Percentiles rank a stretch among this genome's conserved stretches.
phyloP scores from a whole-genome alignment of 208 protist genomes.

The Leishmania turanica region DNA sequence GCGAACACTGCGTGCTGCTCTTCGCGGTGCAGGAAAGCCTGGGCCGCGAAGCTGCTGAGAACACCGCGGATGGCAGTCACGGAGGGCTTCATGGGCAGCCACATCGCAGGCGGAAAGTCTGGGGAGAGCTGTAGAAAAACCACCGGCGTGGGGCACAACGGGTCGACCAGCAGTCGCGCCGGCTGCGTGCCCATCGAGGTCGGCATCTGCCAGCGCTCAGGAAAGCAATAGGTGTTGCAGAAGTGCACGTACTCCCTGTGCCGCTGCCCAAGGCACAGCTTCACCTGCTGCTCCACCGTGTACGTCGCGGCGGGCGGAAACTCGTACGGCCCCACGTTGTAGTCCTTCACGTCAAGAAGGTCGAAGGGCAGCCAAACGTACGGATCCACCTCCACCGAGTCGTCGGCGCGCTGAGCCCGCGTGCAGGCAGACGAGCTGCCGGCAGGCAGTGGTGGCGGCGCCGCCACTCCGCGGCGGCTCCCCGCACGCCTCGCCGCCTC shows the following conservation, averaged over 20 bases:
- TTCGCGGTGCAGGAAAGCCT: constrained; percentile 76
- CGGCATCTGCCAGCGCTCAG: constrained; percentile 80
- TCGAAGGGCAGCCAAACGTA: constrained; percentile 86
- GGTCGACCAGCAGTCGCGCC: constrained; percentile 75
- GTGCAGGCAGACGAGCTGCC: not conserved
- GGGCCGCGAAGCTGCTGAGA: constrained; percentile 79
- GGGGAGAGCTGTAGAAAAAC: constrained; percentile 87
- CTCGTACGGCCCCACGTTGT: constrained; percentile 64
- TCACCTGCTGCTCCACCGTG: constrained; percentile 51
- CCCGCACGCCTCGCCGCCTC: constrained; percentile 5
- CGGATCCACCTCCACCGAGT: constrained; percentile 37
- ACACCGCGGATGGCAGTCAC: constrained; percentile 81
- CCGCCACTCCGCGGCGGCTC: not conserved
- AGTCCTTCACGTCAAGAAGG: constrained; percentile 70
- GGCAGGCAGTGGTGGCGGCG: not conserved
- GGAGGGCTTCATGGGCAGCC: constrained; percentile 86
- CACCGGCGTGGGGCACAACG: constrained; percentile 45
- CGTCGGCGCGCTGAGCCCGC: constrained; percentile 10
- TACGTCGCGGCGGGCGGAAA: constrained; percentile 75
- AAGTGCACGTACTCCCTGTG: constrained; percentile 91
- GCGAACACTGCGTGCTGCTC: constrained; percentile 74
- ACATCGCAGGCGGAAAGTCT: constrained; percentile 89
- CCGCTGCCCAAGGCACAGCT: constrained; percentile 70
- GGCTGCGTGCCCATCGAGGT: constrained; percentile 86
- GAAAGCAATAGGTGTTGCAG: constrained; percentile 87